Evolutionary conservation across 805 yeast species (phyloP).

Genomic region (Hyphopichia homilentoma): DNA sequence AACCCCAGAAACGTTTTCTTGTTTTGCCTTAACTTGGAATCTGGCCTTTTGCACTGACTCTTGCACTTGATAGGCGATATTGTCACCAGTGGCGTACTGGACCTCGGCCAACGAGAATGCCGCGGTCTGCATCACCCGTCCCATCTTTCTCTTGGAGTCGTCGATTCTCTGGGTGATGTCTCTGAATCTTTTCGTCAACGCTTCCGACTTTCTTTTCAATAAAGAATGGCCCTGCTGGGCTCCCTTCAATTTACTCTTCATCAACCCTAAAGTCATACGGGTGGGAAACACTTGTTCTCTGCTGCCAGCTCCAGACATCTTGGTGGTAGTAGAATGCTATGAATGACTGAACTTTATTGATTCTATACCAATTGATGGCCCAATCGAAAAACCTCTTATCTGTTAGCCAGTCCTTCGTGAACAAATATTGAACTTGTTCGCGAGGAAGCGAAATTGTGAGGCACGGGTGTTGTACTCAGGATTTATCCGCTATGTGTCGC

Average conservation of each 20-base stretch:
- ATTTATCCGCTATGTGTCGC: neutral
- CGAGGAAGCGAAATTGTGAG: too few relatives aligned
- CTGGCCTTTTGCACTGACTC: conserved; percentile 90
- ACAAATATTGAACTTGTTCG: too few relatives aligned
- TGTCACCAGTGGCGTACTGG: conserved; percentile 95
- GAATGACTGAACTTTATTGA: neutral
- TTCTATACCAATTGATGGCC: neutral
- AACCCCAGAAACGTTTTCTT: conserved; percentile 96
- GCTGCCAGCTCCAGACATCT: conserved; percentile 65
- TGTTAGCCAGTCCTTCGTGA: too few relatives aligned
- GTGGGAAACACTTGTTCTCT: conserved; percentile 98
- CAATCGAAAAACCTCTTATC: too few relatives aligned
- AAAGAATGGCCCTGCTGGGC: conserved; percentile 95
- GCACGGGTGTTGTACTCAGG: too few relatives aligned
- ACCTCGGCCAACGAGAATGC: conserved; percentile 97
- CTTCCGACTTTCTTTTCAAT: conserved; percentile 93
- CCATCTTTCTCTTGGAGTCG: conserved; percentile 95
- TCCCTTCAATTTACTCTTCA: conserved; percentile 95
- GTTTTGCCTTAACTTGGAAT: conserved; percentile 85
- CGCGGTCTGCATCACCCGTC: conserved; percentile 96
- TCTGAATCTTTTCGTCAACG: conserved; percentile 91
- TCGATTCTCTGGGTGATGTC: conserved; percentile 93
- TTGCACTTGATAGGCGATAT: conserved; percentile 92
- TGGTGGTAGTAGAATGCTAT: neutral
- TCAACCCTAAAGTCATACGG: conserved; percentile 91